These are phyloP conservation scores for Pisolithus sp. DNA, from an alignment of 768 basidiomycete genomes.

Conservation along the genomic window DNA sequence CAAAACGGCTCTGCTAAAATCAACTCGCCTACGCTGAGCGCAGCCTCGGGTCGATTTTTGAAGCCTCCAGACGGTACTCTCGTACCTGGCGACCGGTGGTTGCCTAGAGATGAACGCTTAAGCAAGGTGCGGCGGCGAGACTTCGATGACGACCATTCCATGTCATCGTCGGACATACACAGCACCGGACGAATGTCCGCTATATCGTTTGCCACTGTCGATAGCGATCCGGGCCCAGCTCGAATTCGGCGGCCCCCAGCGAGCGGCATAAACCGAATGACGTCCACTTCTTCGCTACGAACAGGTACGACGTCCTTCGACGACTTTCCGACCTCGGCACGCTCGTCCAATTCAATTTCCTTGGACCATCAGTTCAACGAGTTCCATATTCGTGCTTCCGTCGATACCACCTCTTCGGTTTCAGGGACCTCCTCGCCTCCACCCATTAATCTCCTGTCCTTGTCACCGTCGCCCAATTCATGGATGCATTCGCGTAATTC, in stretches of 20 bases:
- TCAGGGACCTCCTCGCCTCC: constrained; percentile 69
- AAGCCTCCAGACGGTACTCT: constrained; percentile 30
- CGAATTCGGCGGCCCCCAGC: constrained; percentile 57
- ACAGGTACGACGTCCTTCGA: constrained; percentile 52
- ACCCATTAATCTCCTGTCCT: constrained; percentile 65
- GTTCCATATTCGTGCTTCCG: constrained; percentile 64
- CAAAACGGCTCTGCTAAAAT: constrained; percentile 36
- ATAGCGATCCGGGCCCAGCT: constrained; percentile 79
- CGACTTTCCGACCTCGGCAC: constrained; percentile 65
- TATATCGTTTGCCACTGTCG: constrained; percentile 77
- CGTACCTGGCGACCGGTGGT: constrained; percentile 41
- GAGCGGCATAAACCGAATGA: constrained; percentile 67
- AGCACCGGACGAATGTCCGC: constrained; percentile 69
- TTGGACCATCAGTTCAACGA: constrained; percentile 73
- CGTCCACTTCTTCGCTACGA: constrained; percentile 68
- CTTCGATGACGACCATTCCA: constrained; percentile 86
- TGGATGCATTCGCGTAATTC: constrained; percentile 45
- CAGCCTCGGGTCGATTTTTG: constrained; percentile 55
- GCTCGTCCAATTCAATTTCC: constrained; percentile 76
- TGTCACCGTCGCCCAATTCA: constrained; percentile 58
- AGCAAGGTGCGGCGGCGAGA: constrained; percentile 77
- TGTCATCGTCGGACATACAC: constrained; percentile 83
- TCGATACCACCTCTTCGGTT: constrained; percentile 51
- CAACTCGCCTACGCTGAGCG: constrained; percentile 47
- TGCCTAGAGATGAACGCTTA: constrained; percentile 49